These are phyloP conservation scores for Boletus rubropictus DNA, from an alignment of 768 basidiomycete species.

Conservation along the genomic window DNA sequence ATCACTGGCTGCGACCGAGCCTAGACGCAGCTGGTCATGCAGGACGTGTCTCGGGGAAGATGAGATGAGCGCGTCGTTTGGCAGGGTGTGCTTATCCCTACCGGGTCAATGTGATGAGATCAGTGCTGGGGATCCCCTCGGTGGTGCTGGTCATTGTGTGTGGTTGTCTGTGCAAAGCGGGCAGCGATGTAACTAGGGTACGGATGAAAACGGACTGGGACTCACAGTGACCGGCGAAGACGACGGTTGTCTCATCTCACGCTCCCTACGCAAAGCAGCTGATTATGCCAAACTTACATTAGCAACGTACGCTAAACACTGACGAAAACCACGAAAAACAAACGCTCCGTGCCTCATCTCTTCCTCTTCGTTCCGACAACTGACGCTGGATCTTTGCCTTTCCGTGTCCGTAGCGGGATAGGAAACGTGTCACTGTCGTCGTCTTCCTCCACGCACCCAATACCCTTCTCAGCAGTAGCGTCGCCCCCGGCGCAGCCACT, in stretches of 20 bases:
- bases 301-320: slow-evolving; percentile 12
- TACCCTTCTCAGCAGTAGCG: slow-evolving; percentile 13
- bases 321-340: background rate
- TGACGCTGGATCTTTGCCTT: slow-evolving; percentile 48
- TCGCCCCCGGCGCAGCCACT: slow-evolving; percentile 14
- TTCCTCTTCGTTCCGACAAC: slow-evolving; percentile 58
- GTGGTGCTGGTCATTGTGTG: slow-evolving; percentile 24
- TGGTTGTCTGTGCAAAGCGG: background rate
- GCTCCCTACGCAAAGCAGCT: slow-evolving; percentile 13
- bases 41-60: slow-evolving; percentile 68
- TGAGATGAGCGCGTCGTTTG: slow-evolving; percentile 3
- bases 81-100: slow-evolving; percentile 30
- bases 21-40: slow-evolving; percentile 76
- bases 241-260: slow-evolving; percentile 19
- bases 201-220: slow-evolving; percentile 20
- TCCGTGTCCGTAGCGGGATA: slow-evolving; percentile 63
- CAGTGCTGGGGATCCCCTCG: slow-evolving; percentile 72
- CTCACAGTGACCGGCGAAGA: background rate
- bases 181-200: background rate
- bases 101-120: slow-evolving; percentile 92
- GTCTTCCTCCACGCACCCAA: slow-evolving; percentile 42
- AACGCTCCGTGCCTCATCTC: too few relatives aligned
- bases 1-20: slow-evolving; percentile 83
- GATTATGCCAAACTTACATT: slow-evolving; percentile 18
- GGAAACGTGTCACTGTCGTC: slow-evolving; percentile 68